Base-by-base conservation (phyloP, 306 rosid species). In the Castanea mollissima region DNA sequence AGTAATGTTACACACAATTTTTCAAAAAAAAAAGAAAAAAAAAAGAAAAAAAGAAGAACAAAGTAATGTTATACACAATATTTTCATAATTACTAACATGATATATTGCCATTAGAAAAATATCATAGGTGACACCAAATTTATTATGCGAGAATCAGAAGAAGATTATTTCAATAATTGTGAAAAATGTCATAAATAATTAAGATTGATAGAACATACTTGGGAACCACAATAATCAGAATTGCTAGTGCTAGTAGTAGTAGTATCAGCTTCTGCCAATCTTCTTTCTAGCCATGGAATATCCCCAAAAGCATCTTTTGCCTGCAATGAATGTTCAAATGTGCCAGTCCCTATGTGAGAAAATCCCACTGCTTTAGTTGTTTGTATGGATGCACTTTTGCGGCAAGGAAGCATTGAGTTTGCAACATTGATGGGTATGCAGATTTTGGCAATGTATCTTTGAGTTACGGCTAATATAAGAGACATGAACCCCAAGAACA, bases 381-480 rank as follows among this genome's bases (percentile, higher is more conserved):
- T 81, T 57, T 19, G 75, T 25, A 83, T 79, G 4, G 82, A 5
- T 19, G 44, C 8, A 55, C 7, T 49, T 78, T 70, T 75, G 35
- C 72, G 82, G 85, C 93, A 90, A 35, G 93, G 93, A 80, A 87
- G 91, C 91, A 90, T 87, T 13, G 81, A 79, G 49, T 79, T 12
- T 14, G 88, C 89, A 16, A 80, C 54, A 25, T 71, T 63, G 5
- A 55, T 84, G 59, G 93, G 78, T 55, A 90, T 55, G 81, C 93
- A 90, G 19, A 90, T 83, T 69, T 64, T 87, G 35, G 91, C 74
- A 55, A 90, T 78, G 12, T 78, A 70, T 60, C 79, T 83, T 69
- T 90, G 93, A 63, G 89, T 80, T 59, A 73, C 93, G 15, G 90
- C 68, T 76, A 90, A 62, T 2, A 81, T 67, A 16, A 90, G 84